These are phyloP conservation scores for Trichoderma sp. DNA, from an alignment of 2,329 filamentous ascomycete species.

Conservation along the genomic window DNA sequence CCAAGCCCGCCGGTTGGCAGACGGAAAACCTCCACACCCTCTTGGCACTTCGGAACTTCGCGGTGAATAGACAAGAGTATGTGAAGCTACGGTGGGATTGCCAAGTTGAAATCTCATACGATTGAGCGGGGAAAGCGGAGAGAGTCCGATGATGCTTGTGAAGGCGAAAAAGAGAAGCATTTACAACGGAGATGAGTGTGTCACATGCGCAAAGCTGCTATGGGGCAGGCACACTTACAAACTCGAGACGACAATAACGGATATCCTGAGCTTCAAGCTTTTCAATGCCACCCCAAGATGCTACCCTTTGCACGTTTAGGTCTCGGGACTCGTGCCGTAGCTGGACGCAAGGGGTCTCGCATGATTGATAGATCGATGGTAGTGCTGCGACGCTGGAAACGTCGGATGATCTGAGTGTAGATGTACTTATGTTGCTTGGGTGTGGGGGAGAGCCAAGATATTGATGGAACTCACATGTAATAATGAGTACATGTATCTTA, in stretches of 20 bases:
- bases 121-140: neutral
- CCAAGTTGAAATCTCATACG: too few relatives aligned
- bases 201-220: neutral
- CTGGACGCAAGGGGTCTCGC: conserved; percentile 5
- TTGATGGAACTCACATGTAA: neutral
- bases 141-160: neutral
- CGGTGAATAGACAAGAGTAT: neutral
- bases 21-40: neutral
- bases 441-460: neutral
- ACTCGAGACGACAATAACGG: neutral
- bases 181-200: neutral
- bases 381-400: neutral
- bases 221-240: neutral
- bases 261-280: neutral
- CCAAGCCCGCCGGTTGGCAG: neutral
- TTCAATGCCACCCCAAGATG: neutral
- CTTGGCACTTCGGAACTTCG: neutral
- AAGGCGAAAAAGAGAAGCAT: neutral
- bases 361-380: neutral
- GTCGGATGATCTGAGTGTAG: neutral
- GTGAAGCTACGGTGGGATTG: neutral
- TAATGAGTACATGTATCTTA: neutral
- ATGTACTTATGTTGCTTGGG: neutral
- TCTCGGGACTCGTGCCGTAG: neutral
- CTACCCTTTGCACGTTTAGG: neutral